Conservation (phyloP, 257 asterid species). For the Solanum phureja region DNA sequence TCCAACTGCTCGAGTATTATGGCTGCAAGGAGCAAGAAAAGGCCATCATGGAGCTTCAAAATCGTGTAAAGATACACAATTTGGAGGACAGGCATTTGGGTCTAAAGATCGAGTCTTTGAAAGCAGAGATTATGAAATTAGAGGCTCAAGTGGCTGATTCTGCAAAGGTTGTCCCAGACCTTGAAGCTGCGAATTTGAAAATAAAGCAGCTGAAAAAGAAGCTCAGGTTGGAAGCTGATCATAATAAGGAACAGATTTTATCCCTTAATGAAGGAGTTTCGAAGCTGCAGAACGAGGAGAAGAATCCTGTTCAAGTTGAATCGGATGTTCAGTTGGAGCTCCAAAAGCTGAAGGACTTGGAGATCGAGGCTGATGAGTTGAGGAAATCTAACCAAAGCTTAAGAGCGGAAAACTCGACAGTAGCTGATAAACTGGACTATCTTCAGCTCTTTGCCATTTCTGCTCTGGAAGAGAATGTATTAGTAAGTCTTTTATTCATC, state of each 20-base stretch:
- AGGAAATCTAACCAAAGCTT: constrained; percentile 35
- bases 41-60: constrained; percentile 64
- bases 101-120: constrained; percentile 61
- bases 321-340: constrained; percentile 19
- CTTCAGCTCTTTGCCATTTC: constrained; percentile 40
- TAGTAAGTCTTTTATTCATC: constrained; percentile 21
- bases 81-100: constrained; percentile 61
- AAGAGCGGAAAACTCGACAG: constrained; percentile 43
- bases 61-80: constrained; percentile 42
- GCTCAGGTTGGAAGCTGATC: constrained; percentile 49
- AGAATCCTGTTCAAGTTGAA: constrained; percentile 12
- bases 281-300: constrained; percentile 51
- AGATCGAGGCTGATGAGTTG: constrained; percentile 45
- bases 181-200: constrained; percentile 66
- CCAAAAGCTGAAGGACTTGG: constrained; percentile 28
- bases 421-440: constrained; percentile 40
- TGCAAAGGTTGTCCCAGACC: constrained; percentile 48
- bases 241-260: constrained; percentile 55
- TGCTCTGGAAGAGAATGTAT: constrained; percentile 35
- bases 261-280: constrained; percentile 59
- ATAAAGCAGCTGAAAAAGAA: constrained; percentile 50
- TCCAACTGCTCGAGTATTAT: constrained; percentile 67
- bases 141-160: constrained; percentile 56
- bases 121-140: constrained; percentile 46
- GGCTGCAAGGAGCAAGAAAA: constrained; percentile 82